phyloP scores from a whole-genome alignment of 352 stramenopile genomes.

The Globisporangium parvum region DNA sequence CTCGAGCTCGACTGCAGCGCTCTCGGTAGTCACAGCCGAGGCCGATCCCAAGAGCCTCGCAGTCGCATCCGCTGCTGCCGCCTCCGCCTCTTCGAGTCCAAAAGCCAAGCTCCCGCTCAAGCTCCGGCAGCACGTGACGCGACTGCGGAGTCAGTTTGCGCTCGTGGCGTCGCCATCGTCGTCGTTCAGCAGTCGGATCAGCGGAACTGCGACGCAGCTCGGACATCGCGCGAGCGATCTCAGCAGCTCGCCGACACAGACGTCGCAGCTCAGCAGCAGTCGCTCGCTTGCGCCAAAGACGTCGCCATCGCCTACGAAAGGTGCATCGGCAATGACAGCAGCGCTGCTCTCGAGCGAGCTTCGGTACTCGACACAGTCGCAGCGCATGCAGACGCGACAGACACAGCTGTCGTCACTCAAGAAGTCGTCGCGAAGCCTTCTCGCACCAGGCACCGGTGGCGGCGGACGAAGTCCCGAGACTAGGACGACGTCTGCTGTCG shows the following conservation, averaged over 20 bases:
- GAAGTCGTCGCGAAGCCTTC: constrained; percentile 5
- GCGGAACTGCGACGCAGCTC: neutral
- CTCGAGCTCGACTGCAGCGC: neutral
- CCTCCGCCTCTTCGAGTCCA: neutral
- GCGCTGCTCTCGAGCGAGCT: neutral
- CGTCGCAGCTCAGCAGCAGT: neutral
- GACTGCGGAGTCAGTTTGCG: constrained; percentile 39
- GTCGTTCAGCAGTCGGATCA: neutral
- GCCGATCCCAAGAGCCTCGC: neutral
- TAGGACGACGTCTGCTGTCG: neutral
- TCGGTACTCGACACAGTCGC: constrained; percentile 32
- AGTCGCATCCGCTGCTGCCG: too few species aligned
- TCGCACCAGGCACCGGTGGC: neutral
- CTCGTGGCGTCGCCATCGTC: constrained; percentile 14
- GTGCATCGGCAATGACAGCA: too few species aligned
- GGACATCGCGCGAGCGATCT: neutral
- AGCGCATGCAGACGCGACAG: constrained; percentile 29
- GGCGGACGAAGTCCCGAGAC: too few species aligned
- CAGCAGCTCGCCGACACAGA: constrained; percentile 1
- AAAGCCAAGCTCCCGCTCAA: constrained; percentile 42
- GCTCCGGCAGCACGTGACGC: constrained; percentile 41
- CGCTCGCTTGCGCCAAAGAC: neutral
- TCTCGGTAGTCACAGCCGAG: neutral
- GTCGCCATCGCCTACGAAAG: too few species aligned
- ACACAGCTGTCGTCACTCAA: constrained; percentile 13